phyloP scores from a whole-genome alignment of 2,329 filamentous ascomycete species.

The Lasiodiplodia sp. region DNA sequence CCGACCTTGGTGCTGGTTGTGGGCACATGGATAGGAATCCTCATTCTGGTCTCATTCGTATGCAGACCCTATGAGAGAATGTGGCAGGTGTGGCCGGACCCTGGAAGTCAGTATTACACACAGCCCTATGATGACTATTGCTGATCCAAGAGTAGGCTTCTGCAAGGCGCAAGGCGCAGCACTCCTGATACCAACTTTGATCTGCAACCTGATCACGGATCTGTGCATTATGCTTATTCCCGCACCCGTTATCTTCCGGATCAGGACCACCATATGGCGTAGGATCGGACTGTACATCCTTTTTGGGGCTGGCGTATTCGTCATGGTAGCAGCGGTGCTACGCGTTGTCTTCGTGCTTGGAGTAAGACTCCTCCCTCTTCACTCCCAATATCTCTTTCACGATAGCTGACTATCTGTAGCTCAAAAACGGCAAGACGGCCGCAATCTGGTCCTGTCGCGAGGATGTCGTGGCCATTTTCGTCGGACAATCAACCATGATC shows the following conservation, averaged over 20 bases:
- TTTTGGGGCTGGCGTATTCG: constrained; percentile 45
- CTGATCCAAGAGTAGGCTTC: constrained; percentile 30
- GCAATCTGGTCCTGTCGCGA: constrained; percentile 52
- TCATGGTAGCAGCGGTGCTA: constrained; percentile 42
- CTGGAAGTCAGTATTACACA: constrained; percentile 41
- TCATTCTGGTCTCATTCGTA: constrained; percentile 50
- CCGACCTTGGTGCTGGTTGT: constrained; percentile 45
- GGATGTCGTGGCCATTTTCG: constrained; percentile 48
- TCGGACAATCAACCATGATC: constrained; percentile 49
- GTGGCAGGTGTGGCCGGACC: constrained; percentile 51
- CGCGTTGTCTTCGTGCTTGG: constrained; percentile 41
- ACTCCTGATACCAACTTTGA: constrained; percentile 44
- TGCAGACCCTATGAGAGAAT: constrained; percentile 54
- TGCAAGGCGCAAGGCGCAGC: constrained; percentile 45
- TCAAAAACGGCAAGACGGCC: constrained; percentile 32
- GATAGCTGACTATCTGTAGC: constrained; percentile 17
- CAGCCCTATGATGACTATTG: too few relatives aligned
- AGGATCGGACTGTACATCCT: constrained; percentile 43
- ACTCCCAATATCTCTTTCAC: too few relatives aligned
- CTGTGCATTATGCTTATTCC: constrained; percentile 47
- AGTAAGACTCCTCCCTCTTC: constrained; percentile 33
- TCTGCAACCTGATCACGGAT: constrained; percentile 46
- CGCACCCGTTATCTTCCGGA: constrained; percentile 42
- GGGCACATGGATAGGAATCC: constrained; percentile 38
- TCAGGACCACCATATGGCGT: constrained; percentile 40